phyloP scores from a whole-genome alignment of 805 yeast genomes.

The Kodamaea laetipori region DNA sequence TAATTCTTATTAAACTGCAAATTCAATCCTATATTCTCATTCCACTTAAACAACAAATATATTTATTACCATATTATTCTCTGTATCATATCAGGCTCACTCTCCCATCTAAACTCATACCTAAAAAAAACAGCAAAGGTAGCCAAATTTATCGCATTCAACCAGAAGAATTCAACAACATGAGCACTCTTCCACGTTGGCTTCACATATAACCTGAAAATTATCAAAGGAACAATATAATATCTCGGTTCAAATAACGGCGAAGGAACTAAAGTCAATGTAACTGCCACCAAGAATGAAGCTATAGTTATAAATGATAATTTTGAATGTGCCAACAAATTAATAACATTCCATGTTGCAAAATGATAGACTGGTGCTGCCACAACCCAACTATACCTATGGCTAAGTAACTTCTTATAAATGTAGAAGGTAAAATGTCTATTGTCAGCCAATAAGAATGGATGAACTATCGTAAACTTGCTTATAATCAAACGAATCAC shows the following conservation, averaged over 20 bases:
- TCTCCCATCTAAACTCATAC: conserved; percentile 68
- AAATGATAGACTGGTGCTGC: conserved; percentile 75
- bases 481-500: conserved; percentile 51
- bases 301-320: conserved; percentile 41
- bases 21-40: too few relatives aligned
- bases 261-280: conserved; percentile 75
- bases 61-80: conserved; percentile 80
- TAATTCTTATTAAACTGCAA: too few relatives aligned
- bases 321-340: conserved; percentile 17
- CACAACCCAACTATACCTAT: conserved; percentile 47
- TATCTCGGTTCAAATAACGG: conserved; percentile 95
- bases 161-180: conserved; percentile 63
- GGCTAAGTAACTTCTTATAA: conserved; percentile 64
- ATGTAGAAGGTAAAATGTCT: conserved; percentile 91
- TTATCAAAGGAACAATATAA: conserved; percentile 75
- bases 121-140: conserved; percentile 58
- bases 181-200: conserved; percentile 29
- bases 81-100: conserved; percentile 58
- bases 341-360: conserved; percentile 36
- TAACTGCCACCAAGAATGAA: conserved; percentile 53
- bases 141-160: conserved; percentile 52
- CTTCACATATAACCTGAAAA: conserved; percentile 65
- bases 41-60: neutral
- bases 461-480: conserved; percentile 75
- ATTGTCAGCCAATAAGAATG: conserved; percentile 90